Percentiles rank a stretch among this genome's conserved stretches.
Evolutionary conservation across 164 flowering plant genomes (phyloP).

Genomic region (Malania oleifera): DNA sequence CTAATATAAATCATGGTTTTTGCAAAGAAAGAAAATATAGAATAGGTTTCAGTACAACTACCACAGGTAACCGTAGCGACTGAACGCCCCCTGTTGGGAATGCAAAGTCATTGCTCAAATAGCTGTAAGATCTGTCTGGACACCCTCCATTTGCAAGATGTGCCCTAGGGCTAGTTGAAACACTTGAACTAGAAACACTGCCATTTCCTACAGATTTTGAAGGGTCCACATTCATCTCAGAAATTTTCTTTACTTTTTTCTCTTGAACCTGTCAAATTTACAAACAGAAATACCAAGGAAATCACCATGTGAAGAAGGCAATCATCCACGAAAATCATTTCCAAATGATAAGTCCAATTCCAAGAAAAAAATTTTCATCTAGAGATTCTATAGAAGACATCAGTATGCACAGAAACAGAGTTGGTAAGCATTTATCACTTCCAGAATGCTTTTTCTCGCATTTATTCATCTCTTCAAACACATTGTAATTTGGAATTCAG

Average conservation of each 20-base stretch:
- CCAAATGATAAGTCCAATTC: too few species aligned
- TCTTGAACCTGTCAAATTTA: conserved; percentile 76
- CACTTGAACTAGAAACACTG: conserved; percentile 60
- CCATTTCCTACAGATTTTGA: conserved; percentile 70
- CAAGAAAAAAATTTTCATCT: too few species aligned
- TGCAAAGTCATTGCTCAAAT: conserved; percentile 48
- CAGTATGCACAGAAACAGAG: too few species aligned
- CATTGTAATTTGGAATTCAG: neutral
- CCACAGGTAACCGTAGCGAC: conserved; percentile 88
- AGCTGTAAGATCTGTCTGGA: conserved; percentile 39
- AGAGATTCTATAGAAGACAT: too few species aligned
- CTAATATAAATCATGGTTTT: too few species aligned
- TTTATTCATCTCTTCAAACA: neutral
- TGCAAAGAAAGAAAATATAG: conserved; percentile 7
- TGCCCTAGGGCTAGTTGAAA: conserved; percentile 36
- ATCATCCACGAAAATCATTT: neutral
- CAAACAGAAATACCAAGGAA: conserved; percentile 12
- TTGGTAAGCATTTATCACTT: too few species aligned
- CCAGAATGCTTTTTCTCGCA: too few species aligned
- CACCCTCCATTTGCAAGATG: conserved; percentile 69
- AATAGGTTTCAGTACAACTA: conserved; percentile 57
- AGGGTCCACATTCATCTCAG: conserved; percentile 82
- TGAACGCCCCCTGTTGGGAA: conserved; percentile 80
- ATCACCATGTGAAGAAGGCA: neutral
- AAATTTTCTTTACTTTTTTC: conserved; percentile 85